These are phyloP conservation scores for Boletus rubescentipes DNA, from an alignment of 768 basidiomycete species.

Conservation along the genomic window DNA sequence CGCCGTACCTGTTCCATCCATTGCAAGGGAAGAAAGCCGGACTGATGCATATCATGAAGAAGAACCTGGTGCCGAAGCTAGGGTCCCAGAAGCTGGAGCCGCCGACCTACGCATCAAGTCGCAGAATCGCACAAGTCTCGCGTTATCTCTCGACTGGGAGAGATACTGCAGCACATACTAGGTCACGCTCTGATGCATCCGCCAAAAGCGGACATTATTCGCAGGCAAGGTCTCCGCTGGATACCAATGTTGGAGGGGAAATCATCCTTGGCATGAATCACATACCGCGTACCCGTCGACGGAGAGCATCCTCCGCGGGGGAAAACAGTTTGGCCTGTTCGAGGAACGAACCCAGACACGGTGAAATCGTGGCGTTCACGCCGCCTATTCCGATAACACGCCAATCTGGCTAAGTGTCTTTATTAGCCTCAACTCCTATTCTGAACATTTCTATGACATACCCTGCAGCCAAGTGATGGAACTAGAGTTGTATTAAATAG, in stretches of 20 bases:
- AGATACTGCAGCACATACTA: constrained; percentile 10
- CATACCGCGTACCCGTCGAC: constrained; percentile 29
- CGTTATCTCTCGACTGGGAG: constrained; percentile 1
- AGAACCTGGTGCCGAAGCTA: constrained; percentile 65
- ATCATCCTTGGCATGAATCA: constrained; percentile 4
- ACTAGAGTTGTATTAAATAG: not conserved
- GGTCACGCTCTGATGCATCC: constrained; percentile 25
- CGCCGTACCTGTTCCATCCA: constrained; percentile 59
- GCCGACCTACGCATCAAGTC: constrained; percentile 26
- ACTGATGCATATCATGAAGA: constrained; percentile 70
- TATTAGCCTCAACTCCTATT: not conserved
- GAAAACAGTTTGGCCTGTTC: constrained; percentile 29
- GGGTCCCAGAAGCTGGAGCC: constrained; percentile 59
- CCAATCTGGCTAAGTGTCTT: not conserved
- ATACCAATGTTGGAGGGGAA: not conserved
- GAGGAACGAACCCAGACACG: not conserved
- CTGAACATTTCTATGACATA: not conserved
- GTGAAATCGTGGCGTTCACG: not conserved
- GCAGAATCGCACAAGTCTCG: not conserved
- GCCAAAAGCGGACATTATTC: constrained; percentile 15
- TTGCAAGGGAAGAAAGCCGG: constrained; percentile 64
- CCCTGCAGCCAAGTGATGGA: not conserved
- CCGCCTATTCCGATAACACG: not conserved
- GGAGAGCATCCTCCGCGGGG: constrained; percentile 49
- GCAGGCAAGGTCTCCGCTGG: constrained; percentile 12